phyloP scores from a whole-genome alignment of 2,329 filamentous ascomycete genomes.

The Calonectria pauciramosa region DNA sequence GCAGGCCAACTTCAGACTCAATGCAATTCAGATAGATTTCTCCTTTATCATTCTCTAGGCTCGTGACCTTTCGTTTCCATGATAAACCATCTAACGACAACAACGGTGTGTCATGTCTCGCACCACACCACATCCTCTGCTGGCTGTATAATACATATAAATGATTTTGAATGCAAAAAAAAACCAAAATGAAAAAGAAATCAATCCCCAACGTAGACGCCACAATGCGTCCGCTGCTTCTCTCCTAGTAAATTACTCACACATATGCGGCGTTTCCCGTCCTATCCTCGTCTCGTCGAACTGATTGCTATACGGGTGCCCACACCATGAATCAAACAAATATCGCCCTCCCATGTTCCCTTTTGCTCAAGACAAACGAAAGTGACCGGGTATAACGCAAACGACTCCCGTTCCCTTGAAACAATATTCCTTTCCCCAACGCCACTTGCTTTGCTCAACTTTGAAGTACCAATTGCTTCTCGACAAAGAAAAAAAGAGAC shows the following conservation, averaged over 20 bases:
- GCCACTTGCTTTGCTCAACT: constrained; percentile 29
- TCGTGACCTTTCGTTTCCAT: constrained; percentile 27
- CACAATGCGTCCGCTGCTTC: constrained; percentile 27
- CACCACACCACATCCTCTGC: background rate
- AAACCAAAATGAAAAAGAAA: constrained; percentile 25
- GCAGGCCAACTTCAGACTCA: background rate
- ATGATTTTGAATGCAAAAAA: constrained; percentile 27
- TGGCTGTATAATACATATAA: constrained; percentile 30
- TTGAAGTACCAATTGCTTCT: constrained; percentile 23
- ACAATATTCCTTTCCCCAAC: constrained; percentile 33
- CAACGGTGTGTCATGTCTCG: background rate
- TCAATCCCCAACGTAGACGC: constrained; percentile 28
- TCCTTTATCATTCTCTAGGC: constrained; percentile 25
- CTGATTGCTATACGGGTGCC: constrained; percentile 33
- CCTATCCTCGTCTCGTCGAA: constrained; percentile 26
- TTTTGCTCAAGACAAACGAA: constrained; percentile 42
- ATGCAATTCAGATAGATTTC: constrained; percentile 7
- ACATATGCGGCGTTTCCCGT: constrained; percentile 35
- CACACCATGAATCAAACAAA: constrained; percentile 36
- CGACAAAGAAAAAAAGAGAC: constrained; percentile 9
- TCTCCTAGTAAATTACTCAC: constrained; percentile 33
- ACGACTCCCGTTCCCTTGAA: constrained; percentile 36
- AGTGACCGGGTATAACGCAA: constrained; percentile 51
- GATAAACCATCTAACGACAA: constrained; percentile 19
- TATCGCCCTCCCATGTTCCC: constrained; percentile 31